Base-by-base conservation (phyloP, 225 moss, liverwort and hornwort genomes). In the Polytrichum commune region DNA sequence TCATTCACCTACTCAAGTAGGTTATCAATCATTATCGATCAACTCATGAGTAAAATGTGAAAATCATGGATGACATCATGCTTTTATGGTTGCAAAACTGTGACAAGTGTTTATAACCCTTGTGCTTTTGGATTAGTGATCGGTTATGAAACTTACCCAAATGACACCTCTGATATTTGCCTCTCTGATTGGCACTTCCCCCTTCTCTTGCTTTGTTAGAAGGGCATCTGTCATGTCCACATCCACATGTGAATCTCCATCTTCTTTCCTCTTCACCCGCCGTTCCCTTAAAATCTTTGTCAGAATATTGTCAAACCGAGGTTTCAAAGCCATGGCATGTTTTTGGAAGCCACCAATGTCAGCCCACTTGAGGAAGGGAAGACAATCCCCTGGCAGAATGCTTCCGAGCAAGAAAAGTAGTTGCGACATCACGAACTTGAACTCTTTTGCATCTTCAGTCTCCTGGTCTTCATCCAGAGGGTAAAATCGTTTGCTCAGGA, bases 301-400 rank as follows among this genome's bases (percentile, higher is more conserved):
- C 27, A 84, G 74, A 68, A 84, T 65, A 29, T 69, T 69, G 25
- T 80, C 80, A 26, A 84, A 80, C 10, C 80, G 76, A n/a, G 83
- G 83, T 26, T 38, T 67, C 18, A 84, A 29, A 29, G 19, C 6
- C 64, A 71, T 83, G 0, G 83, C 77, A 46, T 77, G 77, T 60
- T 77, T 80, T 67, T 84, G 68, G 5, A 71, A 80, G n/a, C 83
- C 80, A 29, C 77, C 83, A 8, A 84, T 53, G 56, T 84, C 83
- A 46, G 77, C 72, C 65, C 71, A 67, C 24, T 69, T 80, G 29
- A 84, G 70, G 60, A 84, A 80, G 27, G 83, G 80, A 19, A 84
- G 7, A 64, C 80, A 80, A 53, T 83, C 83, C n/a, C 64, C 83
- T 5, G 80, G 83, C 7, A 84, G 74, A 74, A 84, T 74, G 64